A percentile compares a stretch with the other conserved stretches of the same genome.
phyloP scores from a whole-genome alignment of 2,329 filamentous ascomycete genomes.

The Epichloe typhina region DNA sequence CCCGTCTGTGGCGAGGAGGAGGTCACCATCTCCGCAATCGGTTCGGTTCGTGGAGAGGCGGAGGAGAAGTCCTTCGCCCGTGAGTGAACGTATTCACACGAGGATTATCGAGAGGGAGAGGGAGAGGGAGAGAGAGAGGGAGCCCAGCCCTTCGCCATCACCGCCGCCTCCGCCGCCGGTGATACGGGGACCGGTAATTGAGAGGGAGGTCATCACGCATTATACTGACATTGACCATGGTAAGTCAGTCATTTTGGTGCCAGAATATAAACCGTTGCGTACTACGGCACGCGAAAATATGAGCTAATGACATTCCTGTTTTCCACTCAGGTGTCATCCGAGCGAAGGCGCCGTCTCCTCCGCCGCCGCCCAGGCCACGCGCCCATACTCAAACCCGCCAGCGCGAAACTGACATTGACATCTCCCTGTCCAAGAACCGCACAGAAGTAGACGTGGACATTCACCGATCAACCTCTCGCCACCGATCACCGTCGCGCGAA shows the following conservation, averaged over 20 bases:
- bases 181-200: constrained; percentile 65
- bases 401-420: constrained; percentile 44
- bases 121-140: constrained; percentile 17
- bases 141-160: constrained; percentile 27
- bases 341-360: constrained; percentile 30
- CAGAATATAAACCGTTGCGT: neutral
- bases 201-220: constrained; percentile 80
- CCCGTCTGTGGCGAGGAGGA: constrained; percentile 20
- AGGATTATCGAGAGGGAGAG: constrained; percentile 35
- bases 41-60: constrained; percentile 26
- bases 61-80: constrained; percentile 25
- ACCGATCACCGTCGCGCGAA: constrained; percentile 23
- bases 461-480: constrained; percentile 21
- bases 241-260: constrained; percentile 28
- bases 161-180: constrained; percentile 48
- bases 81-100: constrained; percentile 33
- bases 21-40: constrained; percentile 15
- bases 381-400: constrained; percentile 22
- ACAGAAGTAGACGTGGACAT: constrained; percentile 51
- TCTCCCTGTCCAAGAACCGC: constrained; percentile 38
- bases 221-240: constrained; percentile 81
- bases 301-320: neutral
- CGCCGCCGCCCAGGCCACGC: constrained; percentile 30
- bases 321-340: constrained; percentile 29
- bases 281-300: neutral